phyloP scores from a whole-genome alignment of 148 eudicot genomes.

The Rhododendron simsii region DNA sequence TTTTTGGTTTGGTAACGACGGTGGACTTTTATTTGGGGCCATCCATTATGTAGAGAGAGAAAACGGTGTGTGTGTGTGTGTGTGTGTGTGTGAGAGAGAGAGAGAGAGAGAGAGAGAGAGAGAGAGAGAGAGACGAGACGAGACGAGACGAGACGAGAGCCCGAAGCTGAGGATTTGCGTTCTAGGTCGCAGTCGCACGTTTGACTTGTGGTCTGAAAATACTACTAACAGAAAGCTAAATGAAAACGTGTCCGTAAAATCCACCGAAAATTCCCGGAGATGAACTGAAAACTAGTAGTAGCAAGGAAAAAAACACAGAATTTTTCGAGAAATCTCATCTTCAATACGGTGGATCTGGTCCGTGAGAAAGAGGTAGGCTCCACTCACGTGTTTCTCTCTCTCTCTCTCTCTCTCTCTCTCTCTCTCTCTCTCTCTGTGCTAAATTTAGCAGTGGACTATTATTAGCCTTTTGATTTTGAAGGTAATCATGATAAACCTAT shows the following conservation, averaged over 20 bases:
- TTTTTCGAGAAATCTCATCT: neutral
- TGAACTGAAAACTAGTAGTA: neutral
- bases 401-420: neutral
- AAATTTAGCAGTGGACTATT: neutral
- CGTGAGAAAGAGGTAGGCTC: neutral
- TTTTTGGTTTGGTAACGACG: neutral
- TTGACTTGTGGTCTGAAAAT: neutral
- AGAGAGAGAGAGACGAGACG: neutral
- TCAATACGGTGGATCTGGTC: neutral
- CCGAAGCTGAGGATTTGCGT: neutral
- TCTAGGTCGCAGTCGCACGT: neutral
- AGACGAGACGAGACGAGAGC: neutral
- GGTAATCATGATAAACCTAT: neutral
- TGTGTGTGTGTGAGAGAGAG: neutral
- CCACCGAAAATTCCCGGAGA: neutral
- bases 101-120: neutral
- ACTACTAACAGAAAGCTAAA: neutral
- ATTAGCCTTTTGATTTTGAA: conserved; percentile 1
- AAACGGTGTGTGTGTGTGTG: too few species aligned
- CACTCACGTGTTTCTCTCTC: neutral
- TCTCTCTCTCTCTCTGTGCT: neutral
- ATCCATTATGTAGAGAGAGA: too few species aligned
- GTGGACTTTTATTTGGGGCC: neutral
- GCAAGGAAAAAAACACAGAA: neutral
- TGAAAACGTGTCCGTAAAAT: neutral